phyloP scores from a whole-genome alignment of 768 basidiomycete genomes.

The Boletus tomentosulus region DNA sequence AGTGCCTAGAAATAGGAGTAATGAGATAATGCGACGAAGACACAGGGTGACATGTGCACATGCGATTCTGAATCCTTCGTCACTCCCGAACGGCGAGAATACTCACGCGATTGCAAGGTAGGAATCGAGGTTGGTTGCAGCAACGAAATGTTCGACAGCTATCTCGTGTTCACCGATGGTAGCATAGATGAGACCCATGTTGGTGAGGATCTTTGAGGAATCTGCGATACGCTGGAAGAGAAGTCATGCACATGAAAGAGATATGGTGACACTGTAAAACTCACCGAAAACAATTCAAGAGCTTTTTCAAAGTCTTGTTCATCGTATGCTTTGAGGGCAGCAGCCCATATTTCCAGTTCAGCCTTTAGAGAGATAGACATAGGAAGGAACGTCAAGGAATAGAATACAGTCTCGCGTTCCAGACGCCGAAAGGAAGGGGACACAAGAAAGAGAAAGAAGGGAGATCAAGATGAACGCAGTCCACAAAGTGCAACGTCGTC shows the following conservation, averaged over 20 bases:
- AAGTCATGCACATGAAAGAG: background rate
- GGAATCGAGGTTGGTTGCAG: slow-evolving; percentile 73
- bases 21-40: background rate
- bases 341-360: slow-evolving; percentile 82
- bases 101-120: slow-evolving; percentile 87
- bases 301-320: slow-evolving; percentile 74
- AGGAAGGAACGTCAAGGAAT: slow-evolving; percentile 5
- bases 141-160: slow-evolving; percentile 76
- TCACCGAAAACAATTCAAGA: slow-evolving; percentile 70
- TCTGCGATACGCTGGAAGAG: slow-evolving; percentile 64
- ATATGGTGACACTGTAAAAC: slow-evolving; percentile 20
- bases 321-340: slow-evolving; percentile 87
- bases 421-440: slow-evolving; percentile 16
- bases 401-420: slow-evolving; percentile 17
- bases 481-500: slow-evolving; percentile 4
- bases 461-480: slow-evolving; percentile 18
- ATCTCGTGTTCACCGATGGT: slow-evolving; percentile 85
- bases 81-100: background rate
- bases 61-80: too few species aligned
- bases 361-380: slow-evolving; percentile 53
- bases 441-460: background rate
- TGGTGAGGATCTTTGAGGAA: slow-evolving; percentile 85
- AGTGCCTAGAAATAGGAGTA: slow-evolving; percentile 47
- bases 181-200: slow-evolving; percentile 91
- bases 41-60: background rate